Base-by-base conservation (phyloP, 2,329 filamentous ascomycete genomes). In the Microcyclospora pomicola region DNA sequence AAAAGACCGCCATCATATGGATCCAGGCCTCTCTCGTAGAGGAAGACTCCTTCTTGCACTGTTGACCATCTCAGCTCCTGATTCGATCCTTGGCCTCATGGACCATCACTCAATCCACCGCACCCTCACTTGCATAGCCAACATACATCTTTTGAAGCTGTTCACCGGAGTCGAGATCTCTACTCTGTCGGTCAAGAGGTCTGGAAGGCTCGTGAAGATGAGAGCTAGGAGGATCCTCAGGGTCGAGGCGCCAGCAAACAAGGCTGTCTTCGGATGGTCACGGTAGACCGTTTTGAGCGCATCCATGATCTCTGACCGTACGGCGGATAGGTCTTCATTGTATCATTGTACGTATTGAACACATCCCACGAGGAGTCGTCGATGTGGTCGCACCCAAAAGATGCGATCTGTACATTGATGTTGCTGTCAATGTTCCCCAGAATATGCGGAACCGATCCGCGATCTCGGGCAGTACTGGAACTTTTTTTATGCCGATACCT, bases 151-250 rank as follows among this genome's bases (percentile, higher is more conserved):
- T 68, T 96, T 96, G 73, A 95, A 98, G 72, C 88, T 94, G 51
- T 85, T 95, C 34, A 96, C 82, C 30, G 91, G 88, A 15, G 91
- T 98, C 33, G 91, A 95, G 54, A 98, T 81, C 68, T 98, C 91
- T 52, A 95, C 91, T 56, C 91, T 81, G 47, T 81, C 82, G 14
- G 85, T 91, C 45, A 98, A 71, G 45, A 94, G 71, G 58, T 86
- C 78, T 37, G 88, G 83, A 31, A 98, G 69, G 29, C 74, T 75
- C 45, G 91, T 87, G 57, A 95, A 94, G 41, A 77, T 69, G 42
- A 78, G 68, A 58, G 86, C 87, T 37, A 96, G 73, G 39, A 84
- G 64, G 42, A 96, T 69, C 49, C 91, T 79, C 49, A 96, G 68
- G 45, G 78, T 72, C 39, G 82, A 79, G 41, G 87, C 88, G 37